These are phyloP conservation scores for Flaveria ramosissima DNA, from an alignment of 129 eudicot species.

Conservation along the genomic window DNA sequence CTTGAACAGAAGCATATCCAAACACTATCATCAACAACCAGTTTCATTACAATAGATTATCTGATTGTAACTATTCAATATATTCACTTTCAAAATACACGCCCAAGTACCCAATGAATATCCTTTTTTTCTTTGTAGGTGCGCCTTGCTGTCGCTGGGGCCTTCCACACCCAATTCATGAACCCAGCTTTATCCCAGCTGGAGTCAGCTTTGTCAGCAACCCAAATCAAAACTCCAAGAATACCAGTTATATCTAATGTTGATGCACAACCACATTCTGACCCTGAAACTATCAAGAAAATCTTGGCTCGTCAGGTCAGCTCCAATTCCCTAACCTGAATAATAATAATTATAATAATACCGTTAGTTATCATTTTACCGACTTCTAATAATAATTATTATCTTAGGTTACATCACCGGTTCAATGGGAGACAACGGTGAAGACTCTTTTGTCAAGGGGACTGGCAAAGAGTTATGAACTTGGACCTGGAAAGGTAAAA, in stretches of 20 bases:
- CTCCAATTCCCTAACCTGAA: neutral
- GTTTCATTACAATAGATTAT: neutral
- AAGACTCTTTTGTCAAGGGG: constrained; percentile 72
- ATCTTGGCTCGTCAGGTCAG: constrained; percentile 88
- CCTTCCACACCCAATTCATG: constrained; percentile 92
- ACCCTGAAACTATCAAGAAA: constrained; percentile 84
- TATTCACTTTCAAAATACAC: neutral
- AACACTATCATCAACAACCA: too few relatives aligned
- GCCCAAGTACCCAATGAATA: neutral
- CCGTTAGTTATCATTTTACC: neutral
- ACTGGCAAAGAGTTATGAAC: constrained; percentile 78
- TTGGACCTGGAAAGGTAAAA: constrained; percentile 95
- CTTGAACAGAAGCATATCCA: neutral
- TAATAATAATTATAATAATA: neutral
- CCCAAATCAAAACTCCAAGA: constrained; percentile 71
- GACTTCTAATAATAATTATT: constrained; percentile 10
- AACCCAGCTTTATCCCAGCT: constrained; percentile 90
- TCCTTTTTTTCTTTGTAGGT: constrained; percentile 44
- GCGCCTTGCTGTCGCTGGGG: constrained; percentile 96
- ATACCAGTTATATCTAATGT: constrained; percentile 96
- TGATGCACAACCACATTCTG: constrained; percentile 92
- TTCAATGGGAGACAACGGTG: constrained; percentile 95
- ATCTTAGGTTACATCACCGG: constrained; percentile 89
- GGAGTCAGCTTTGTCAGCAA: constrained; percentile 86
- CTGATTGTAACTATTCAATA: neutral